Evolutionary conservation across 768 basidiomycete species (phyloP), one percentile per base, ranked within the genome.

Genomic region (Boletellus sp.): DNA sequence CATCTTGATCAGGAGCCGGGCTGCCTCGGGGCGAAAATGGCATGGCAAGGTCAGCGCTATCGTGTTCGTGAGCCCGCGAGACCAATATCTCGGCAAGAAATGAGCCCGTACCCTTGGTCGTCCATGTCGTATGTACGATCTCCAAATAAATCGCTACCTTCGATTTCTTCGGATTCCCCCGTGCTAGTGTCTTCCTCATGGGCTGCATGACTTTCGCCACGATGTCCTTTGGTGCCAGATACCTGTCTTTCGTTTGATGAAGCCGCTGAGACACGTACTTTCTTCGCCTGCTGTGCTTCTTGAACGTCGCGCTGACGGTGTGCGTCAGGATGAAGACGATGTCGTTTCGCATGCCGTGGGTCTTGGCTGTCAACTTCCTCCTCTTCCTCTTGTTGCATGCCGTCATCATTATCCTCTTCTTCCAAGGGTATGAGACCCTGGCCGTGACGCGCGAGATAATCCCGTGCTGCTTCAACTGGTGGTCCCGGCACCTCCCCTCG

Each of bases 141-240:
- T 7, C 62, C 65, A 41, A 68, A 66, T 6, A 59, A 52, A 44
- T 62, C 62, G 4, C 42, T 43, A 3, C 40, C 64, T 47, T 56
- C 48, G 9, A 58, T 22, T 17, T 54, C 53, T 31, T 44, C 28
- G 13, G 53, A 54, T 22, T 26, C 39, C 20, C 46, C 46, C 2
- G 6, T 6, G 13, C 16, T 42, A n/a, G 6, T 23, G 11, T 28
- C 48, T 26, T 20, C 35, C 28, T 42, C 46, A 16, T 12, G 31
- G 1, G 7, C 16, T 41, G 42, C 11, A 5, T 1, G 26, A 23
- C 20, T 37, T 31, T 43, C 16, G 6, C 13, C 19, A 0, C 36
- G 52, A 15, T 32, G 31, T 11, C 48, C 45, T 28, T 56, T 51
- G 16, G 22, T 20, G 6, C n/a, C 39, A 0, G 48, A 33, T 7